Percentiles rank a stretch among this genome's conserved stretches.
phyloP scores from a whole-genome alignment of 805 yeast genomes.

The Scheffersomyces amazonensis region DNA sequence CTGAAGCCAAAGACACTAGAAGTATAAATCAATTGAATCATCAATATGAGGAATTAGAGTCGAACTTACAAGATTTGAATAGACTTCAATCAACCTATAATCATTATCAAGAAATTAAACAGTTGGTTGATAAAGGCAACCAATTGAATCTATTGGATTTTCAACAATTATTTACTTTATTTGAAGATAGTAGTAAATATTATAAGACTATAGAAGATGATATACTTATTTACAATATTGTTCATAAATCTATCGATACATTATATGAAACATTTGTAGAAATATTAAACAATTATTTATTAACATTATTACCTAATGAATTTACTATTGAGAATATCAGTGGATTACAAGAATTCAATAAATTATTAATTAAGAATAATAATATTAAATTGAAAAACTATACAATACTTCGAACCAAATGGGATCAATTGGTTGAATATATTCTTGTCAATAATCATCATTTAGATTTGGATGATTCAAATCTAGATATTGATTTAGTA shows the following conservation, averaged over 20 bases:
- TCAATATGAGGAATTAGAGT: slow-evolving; percentile 8
- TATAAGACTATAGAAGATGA: neutral
- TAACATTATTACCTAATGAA: slow-evolving; percentile 18
- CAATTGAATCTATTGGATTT: slow-evolving; percentile 7
- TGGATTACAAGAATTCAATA: slow-evolving; percentile 8
- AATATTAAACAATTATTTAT: slow-evolving; percentile 14
- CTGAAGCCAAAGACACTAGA: neutral
- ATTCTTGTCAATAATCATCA: neutral
- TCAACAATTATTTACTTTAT: slow-evolving; percentile 6
- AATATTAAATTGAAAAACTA: slow-evolving; percentile 2
- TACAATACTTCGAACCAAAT: slow-evolving; percentile 2
- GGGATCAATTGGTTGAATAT: slow-evolving; percentile 8
- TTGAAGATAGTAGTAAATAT: neutral
- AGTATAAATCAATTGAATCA: slow-evolving; percentile 9
- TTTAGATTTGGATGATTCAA: neutral
- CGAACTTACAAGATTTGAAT: slow-evolving; percentile 14
- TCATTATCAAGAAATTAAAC: slow-evolving; percentile 1
- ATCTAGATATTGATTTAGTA: neutral
- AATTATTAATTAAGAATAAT: slow-evolving; percentile 7
- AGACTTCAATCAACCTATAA: neutral
- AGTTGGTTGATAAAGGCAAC: slow-evolving; percentile 6
- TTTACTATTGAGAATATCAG: slow-evolving; percentile 7
- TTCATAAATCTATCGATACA: slow-evolving; percentile 4
- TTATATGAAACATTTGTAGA: slow-evolving; percentile 3
- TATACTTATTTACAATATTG: slow-evolving; percentile 5